These are phyloP conservation scores for Talaromyces thailandensis DNA, from an alignment of 495 filamentous ascomycete species.

Conservation along the genomic window DNA sequence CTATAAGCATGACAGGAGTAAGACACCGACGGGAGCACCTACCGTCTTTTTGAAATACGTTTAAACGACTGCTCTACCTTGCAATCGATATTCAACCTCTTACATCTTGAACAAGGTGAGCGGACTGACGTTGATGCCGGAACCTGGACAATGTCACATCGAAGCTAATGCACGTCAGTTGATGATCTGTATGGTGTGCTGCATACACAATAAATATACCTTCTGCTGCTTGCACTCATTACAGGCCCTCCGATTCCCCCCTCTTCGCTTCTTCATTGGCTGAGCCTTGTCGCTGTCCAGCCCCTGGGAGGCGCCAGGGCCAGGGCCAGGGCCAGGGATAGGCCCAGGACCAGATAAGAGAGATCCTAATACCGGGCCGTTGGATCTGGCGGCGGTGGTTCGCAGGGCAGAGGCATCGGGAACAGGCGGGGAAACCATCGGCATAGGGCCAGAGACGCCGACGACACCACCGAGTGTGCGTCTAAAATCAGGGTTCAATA, in stretches of 20 bases:
- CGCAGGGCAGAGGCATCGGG: constrained; percentile 30
- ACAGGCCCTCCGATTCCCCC: constrained; percentile 39
- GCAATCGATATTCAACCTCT: constrained; percentile 36
- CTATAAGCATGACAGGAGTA: constrained; percentile 8
- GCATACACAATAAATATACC: constrained; percentile 18
- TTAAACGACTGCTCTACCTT: constrained; percentile 41
- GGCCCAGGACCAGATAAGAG: constrained; percentile 26
- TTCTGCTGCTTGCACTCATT: constrained; percentile 45
- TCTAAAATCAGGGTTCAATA: constrained; percentile 34
- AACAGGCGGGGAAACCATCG: constrained; percentile 19
- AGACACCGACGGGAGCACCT: not conserved
- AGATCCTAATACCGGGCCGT: constrained; percentile 26
- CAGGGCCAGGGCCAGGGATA: constrained; percentile 20
- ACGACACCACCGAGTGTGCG: constrained; percentile 23
- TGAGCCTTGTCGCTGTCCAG: constrained; percentile 23
- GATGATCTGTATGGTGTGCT: not conserved
- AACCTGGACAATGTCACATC: constrained; percentile 40
- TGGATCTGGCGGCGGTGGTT: constrained; percentile 24
- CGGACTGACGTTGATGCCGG: constrained; percentile 33
- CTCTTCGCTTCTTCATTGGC: constrained; percentile 37
- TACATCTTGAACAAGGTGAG: constrained; percentile 41
- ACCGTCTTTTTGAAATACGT: constrained; percentile 41
- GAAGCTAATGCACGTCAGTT: constrained; percentile 19
- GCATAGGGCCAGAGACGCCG: not conserved
- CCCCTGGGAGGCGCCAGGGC: constrained; percentile 17